A percentile compares a stretch with the other conserved stretches of the same genome.
phyloP scores from a whole-genome alignment of 257 asterid species.

The Solanum medicagineum region DNA sequence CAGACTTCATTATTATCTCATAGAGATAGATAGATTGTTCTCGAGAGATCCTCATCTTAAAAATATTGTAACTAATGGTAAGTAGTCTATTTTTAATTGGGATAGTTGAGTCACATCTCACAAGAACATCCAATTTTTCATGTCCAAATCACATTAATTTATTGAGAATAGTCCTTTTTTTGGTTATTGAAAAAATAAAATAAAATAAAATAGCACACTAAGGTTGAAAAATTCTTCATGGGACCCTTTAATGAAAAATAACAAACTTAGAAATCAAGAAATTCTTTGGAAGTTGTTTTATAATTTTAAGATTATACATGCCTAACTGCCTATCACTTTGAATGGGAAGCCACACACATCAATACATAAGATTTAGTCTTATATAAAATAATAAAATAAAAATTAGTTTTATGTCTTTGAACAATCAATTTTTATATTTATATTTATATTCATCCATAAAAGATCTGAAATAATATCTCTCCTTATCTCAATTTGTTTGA shows the following conservation, averaged over 20 bases:
- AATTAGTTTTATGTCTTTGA: no score
- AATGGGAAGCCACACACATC: neutral
- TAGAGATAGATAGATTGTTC: fast-evolving
- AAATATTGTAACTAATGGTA: neutral
- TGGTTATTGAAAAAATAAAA: neutral
- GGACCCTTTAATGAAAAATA: neutral
- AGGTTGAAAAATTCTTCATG: neutral
- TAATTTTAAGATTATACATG: neutral
- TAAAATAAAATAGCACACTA: neutral
- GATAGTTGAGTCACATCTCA: neutral
- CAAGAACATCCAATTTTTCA: neutral
- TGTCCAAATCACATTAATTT: neutral
- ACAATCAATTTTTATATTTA: no score
- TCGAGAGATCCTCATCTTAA: fast-evolving
- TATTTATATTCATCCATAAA: no score
- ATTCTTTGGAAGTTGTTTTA: neutral
- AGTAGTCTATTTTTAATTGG: neutral
- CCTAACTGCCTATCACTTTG: neutral
- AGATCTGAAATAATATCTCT: no score
- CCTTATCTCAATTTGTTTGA: no score
- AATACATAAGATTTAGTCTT: neutral
- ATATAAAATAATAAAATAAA: no score
- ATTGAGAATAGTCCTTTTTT: neutral
- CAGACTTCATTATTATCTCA: no score
- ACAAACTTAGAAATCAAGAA: neutral